Evolutionary conservation across 108 stramenopile species (phyloP).

Genomic region (Fragilariopsis cylindrus): DNA sequence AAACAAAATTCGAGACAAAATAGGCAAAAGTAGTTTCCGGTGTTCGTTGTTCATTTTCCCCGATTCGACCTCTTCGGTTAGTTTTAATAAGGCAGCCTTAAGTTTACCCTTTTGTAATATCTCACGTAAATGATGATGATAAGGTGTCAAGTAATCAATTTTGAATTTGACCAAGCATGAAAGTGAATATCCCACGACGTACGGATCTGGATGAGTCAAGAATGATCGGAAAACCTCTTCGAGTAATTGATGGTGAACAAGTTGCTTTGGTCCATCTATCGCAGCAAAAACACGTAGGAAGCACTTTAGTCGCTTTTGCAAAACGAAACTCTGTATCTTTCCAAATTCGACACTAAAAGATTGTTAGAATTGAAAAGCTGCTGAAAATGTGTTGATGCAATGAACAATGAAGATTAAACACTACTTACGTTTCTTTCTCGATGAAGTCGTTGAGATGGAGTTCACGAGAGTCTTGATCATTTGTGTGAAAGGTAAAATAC

Average conservation of each 20-base stretch:
- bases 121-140: constrained; percentile 33
- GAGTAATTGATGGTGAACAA: constrained; percentile 62
- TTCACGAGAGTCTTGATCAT: constrained; percentile 75
- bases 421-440: constrained; percentile 18
- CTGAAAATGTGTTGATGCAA: constrained; percentile 7
- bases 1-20: constrained; percentile 75
- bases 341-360: neutral
- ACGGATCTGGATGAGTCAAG: constrained; percentile 64
- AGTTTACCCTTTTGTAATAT: constrained; percentile 60
- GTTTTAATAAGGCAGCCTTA: constrained; percentile 69
- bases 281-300: constrained; percentile 78
- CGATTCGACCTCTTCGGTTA: constrained; percentile 47
- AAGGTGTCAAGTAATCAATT: constrained; percentile 54
- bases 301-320: constrained; percentile 56
- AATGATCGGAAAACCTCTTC: constrained; percentile 55
- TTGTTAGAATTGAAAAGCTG: neutral
- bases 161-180: constrained; percentile 67
- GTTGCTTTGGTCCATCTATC: constrained; percentile 79
- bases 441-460: constrained; percentile 41
- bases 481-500: constrained; percentile 64
- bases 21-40: constrained; percentile 50
- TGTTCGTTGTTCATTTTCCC: constrained; percentile 58
- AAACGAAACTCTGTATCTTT: constrained; percentile 34
- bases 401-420: neutral
- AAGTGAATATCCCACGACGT: constrained; percentile 60